Evolutionary conservation across 2,329 filamentous ascomycete genomes (phyloP).

Genomic region (Podosphaera fusca): DNA sequence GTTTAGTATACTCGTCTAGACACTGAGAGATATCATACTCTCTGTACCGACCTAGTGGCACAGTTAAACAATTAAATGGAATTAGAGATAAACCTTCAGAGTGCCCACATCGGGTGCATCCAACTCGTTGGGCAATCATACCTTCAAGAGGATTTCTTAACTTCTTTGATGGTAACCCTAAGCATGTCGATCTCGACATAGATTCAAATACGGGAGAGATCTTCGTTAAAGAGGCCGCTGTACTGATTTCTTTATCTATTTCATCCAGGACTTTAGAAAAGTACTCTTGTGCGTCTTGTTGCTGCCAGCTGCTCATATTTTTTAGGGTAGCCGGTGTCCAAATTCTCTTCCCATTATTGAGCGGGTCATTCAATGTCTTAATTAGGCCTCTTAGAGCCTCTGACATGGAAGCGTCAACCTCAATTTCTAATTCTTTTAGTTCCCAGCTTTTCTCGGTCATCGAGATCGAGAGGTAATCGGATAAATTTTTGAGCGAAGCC

Average conservation of each 20-base stretch:
- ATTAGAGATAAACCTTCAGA: conserved; percentile 77
- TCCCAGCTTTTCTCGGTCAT: conserved; percentile 14
- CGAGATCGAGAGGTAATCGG: conserved; percentile 35
- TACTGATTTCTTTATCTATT: conserved; percentile 52
- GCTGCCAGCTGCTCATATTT: conserved; percentile 83
- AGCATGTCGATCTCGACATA: neutral
- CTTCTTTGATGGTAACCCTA: conserved; percentile 4
- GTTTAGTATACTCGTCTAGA: conserved; percentile 59
- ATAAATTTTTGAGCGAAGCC: conserved; percentile 49
- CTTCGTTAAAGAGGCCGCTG: conserved; percentile 16
- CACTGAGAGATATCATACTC: conserved; percentile 53
- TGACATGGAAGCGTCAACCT: conserved; percentile 14
- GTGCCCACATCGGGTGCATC: conserved; percentile 65
- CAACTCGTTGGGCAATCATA: conserved; percentile 65
- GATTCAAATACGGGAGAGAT: neutral
- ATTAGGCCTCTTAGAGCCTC: conserved; percentile 31
- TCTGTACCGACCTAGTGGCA: conserved; percentile 46
- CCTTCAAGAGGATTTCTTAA: conserved; percentile 67
- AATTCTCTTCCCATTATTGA: conserved; percentile 51
- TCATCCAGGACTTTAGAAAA: conserved; percentile 75
- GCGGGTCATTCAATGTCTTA: conserved; percentile 40
- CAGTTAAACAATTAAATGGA: conserved; percentile 80
- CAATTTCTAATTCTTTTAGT: conserved; percentile 4
- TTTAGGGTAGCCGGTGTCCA: conserved; percentile 70
- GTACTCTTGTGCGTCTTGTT: conserved; percentile 96